A percentile compares a stretch with the other conserved stretches of the same genome.
Conservation (phyloP, 2,329 filamentous ascomycete species). For the Pseudopithomyces maydicus region DNA sequence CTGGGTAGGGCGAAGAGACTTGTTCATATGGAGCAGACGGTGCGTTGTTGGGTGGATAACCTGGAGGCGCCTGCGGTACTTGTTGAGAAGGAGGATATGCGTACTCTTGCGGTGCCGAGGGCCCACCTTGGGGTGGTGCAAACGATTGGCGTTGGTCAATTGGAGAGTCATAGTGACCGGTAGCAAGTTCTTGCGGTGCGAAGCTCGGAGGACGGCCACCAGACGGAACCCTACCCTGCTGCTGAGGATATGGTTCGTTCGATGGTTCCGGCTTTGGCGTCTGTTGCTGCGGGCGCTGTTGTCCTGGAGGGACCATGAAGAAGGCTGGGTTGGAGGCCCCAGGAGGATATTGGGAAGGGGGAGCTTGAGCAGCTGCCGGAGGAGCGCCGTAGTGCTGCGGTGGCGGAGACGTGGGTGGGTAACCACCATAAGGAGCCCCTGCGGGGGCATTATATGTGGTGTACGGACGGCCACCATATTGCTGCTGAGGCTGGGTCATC, state of each 20-base stretch:
- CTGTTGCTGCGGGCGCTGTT: conserved; percentile 37
- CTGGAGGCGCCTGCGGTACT: conserved; percentile 20
- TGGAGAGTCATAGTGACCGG: conserved; percentile 53
- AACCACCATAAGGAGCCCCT: conserved; percentile 35
- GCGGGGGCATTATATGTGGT: conserved; percentile 41
- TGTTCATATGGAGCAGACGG: conserved; percentile 30
- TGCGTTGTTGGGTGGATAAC: conserved; percentile 32
- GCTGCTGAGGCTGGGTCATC: conserved; percentile 90
- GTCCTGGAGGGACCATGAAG: conserved; percentile 44
- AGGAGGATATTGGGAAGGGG: conserved; percentile 47
- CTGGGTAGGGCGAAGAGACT: conserved; percentile 31
- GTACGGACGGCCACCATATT: conserved; percentile 70
- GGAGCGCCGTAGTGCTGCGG: conserved; percentile 40
- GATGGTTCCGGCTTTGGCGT: conserved; percentile 35
- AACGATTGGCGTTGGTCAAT: conserved; percentile 52
- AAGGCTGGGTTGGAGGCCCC: conserved; percentile 42
- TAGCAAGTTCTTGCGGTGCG: conserved; percentile 54
- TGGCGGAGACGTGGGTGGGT: conserved; percentile 39
- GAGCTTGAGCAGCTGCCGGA: conserved; percentile 39
- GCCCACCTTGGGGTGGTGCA: conserved; percentile 28
- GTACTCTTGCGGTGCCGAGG: conserved; percentile 35
- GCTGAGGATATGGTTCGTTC: conserved; percentile 45
- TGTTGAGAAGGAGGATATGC: conserved; percentile 24
- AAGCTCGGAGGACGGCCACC: conserved; percentile 44
- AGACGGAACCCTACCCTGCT: conserved; percentile 41